Conservation (phyloP, 192 early-diverging fungal species). For the Coemansia sp. region DNA sequence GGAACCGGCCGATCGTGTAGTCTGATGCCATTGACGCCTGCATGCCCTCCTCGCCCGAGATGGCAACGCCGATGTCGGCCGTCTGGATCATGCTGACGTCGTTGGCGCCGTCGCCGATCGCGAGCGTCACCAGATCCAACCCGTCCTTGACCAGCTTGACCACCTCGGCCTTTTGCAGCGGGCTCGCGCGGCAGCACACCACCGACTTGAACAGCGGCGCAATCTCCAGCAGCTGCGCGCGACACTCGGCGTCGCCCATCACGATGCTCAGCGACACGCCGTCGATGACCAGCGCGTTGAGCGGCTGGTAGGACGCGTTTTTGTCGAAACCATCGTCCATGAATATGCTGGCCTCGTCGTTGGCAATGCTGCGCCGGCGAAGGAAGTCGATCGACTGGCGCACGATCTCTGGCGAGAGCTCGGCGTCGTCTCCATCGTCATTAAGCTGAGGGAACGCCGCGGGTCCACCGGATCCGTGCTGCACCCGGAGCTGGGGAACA, state of each 20-base stretch:
- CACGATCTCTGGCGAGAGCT: slow-evolving; percentile 34
- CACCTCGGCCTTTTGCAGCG: slow-evolving; percentile 95
- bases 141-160: slow-evolving; percentile 84
- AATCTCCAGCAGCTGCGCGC: slow-evolving; percentile 57
- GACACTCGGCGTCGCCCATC: slow-evolving; percentile 37
- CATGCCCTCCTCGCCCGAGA: slow-evolving; percentile 78
- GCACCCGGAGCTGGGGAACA: too few species aligned
- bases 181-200: slow-evolving; percentile 89
- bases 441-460: slow-evolving; percentile 21
- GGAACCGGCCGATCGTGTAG: slow-evolving; percentile 90
- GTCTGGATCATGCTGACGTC: slow-evolving; percentile 98
- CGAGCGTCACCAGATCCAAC: slow-evolving; percentile 64
- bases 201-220: slow-evolving; percentile 81
- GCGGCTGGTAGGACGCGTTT: slow-evolving; percentile 27
- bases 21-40: slow-evolving; percentile 95
- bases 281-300: slow-evolving; percentile 82
- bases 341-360: slow-evolving; percentile 15
- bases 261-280: slow-evolving; percentile 65
- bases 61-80: slow-evolving; percentile 82
- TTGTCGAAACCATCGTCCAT: slow-evolving; percentile 15
- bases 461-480: neutral
- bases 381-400: slow-evolving; percentile 47
- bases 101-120: slow-evolving; percentile 81
- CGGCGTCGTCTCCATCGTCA: slow-evolving; percentile 23
- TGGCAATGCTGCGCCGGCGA: slow-evolving; percentile 37